A percentile compares a stretch with the other conserved stretches of the same genome.
Conservation (phyloP, 441 rosid species). For the Arabidopsis hybrid region DNA sequence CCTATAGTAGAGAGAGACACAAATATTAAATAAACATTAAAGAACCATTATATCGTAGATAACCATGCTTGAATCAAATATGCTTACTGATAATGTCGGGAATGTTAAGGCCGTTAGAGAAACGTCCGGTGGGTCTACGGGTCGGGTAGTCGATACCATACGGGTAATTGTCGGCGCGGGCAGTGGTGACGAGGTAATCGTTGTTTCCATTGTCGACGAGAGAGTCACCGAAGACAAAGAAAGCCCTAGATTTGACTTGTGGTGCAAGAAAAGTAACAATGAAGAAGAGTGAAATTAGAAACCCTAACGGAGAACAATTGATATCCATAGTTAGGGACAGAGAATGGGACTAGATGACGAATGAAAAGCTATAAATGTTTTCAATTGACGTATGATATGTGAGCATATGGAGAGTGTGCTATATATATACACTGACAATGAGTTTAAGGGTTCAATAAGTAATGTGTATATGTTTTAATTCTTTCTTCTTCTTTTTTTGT, state of each 20-base stretch:
- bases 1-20: constrained; percentile 49
- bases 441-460: not conserved
- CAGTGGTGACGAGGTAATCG: constrained; percentile 82
- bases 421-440: constrained; percentile 30
- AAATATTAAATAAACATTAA: constrained; percentile 8
- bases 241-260: constrained; percentile 73
- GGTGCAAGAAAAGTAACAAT: constrained; percentile 41
- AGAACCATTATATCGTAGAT: not conserved
- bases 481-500: not conserved
- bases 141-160: constrained; percentile 91
- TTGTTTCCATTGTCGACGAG: constrained; percentile 96
- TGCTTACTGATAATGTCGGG: constrained; percentile 83
- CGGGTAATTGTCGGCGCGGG: constrained; percentile 85
- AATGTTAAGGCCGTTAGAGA: constrained; percentile 94
- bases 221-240: constrained; percentile 97
- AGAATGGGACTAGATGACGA: constrained; percentile 21
- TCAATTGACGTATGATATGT: constrained; percentile 22
- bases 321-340: constrained; percentile 18
- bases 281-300: constrained; percentile 33
- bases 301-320: constrained; percentile 32
- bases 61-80: not conserved
- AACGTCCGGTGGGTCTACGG: constrained; percentile 85
- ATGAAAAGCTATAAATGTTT: constrained; percentile 1
- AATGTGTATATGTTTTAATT: not conserved
- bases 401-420: constrained; percentile 29